phyloP scores from a whole-genome alignment of 108 stramenopile genomes.

The Parietichytrium sp. region DNA sequence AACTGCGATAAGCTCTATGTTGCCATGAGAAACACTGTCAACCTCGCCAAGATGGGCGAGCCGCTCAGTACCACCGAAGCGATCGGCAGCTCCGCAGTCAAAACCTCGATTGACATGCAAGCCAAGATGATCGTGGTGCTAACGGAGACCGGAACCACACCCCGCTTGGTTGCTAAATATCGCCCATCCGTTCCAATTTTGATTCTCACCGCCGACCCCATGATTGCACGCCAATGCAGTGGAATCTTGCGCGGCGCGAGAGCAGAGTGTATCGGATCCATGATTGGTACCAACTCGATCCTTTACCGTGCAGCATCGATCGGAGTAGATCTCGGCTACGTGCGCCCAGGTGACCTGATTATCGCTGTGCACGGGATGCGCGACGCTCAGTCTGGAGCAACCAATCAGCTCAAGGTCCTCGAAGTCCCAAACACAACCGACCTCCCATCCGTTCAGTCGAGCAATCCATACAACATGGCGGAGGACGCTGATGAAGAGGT shows the following conservation, averaged over 20 bases:
- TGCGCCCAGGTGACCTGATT: conserved; percentile 75
- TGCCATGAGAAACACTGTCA: conserved; percentile 41
- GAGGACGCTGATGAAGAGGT: conserved; percentile 23
- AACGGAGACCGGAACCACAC: conserved; percentile 87
- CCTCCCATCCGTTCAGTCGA: too few species aligned
- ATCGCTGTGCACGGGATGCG: conserved; percentile 78
- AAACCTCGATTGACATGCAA: conserved; percentile 87
- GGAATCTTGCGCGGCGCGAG: conserved; percentile 77
- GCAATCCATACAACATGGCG: conserved; percentile 4
- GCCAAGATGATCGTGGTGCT: conserved; percentile 89
- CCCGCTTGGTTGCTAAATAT: conserved; percentile 92
- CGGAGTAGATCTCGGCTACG: conserved; percentile 65
- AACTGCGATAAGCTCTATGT: conserved; percentile 58
- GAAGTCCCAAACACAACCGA: too few species aligned
- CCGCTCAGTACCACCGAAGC: conserved; percentile 65
- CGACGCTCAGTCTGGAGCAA: conserved; percentile 54
- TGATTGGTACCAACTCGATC: conserved; percentile 71
- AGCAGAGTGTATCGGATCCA: conserved; percentile 61
- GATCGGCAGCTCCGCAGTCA: conserved; percentile 90
- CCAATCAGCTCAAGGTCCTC: conserved; percentile 62
- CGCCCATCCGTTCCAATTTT: conserved; percentile 80
- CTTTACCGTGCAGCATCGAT: conserved; percentile 75
- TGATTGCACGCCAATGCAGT: conserved; percentile 78
- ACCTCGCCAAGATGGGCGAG: background rate
- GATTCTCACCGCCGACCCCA: conserved; percentile 71